phyloP scores from a whole-genome alignment of 2,329 filamentous ascomycete species.

The Tolypocladium album region DNA sequence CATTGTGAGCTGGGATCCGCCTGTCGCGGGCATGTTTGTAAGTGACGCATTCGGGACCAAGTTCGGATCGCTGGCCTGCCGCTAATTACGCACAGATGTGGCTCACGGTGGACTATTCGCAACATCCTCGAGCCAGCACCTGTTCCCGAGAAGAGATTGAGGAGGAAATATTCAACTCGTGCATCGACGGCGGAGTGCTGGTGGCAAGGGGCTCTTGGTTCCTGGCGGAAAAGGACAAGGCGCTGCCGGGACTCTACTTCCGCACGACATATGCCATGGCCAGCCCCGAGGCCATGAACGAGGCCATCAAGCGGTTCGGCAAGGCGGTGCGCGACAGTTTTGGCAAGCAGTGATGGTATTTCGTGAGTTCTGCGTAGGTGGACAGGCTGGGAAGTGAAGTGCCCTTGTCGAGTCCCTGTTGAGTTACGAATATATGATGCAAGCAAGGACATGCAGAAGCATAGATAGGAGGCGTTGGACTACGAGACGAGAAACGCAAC shows the following conservation, averaged over 20 bases:
- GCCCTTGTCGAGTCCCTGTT: not conserved
- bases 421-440: not conserved
- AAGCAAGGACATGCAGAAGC: not conserved
- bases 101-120: constrained; percentile 56
- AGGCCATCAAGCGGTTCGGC: constrained; percentile 67
- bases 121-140: constrained; percentile 48
- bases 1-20: constrained; percentile 69
- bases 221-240: constrained; percentile 56
- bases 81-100: constrained; percentile 43
- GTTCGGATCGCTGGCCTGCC: not conserved
- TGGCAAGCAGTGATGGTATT: constrained; percentile 16
- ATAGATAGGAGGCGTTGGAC: not conserved
- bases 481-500: not conserved
- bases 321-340: constrained; percentile 56
- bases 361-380: not conserved
- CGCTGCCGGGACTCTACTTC: constrained; percentile 65
- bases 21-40: constrained; percentile 90
- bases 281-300: constrained; percentile 55
- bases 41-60: constrained; percentile 18
- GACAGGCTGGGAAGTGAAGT: not conserved
- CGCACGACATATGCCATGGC: constrained; percentile 83
- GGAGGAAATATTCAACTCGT: constrained; percentile 72
- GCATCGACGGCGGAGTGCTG: constrained; percentile 67
- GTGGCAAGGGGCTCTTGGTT: constrained; percentile 88
- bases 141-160: constrained; percentile 59